Base-by-base conservation (phyloP, 1,139 yeast species). In the Geotrichum fermentans region DNA sequence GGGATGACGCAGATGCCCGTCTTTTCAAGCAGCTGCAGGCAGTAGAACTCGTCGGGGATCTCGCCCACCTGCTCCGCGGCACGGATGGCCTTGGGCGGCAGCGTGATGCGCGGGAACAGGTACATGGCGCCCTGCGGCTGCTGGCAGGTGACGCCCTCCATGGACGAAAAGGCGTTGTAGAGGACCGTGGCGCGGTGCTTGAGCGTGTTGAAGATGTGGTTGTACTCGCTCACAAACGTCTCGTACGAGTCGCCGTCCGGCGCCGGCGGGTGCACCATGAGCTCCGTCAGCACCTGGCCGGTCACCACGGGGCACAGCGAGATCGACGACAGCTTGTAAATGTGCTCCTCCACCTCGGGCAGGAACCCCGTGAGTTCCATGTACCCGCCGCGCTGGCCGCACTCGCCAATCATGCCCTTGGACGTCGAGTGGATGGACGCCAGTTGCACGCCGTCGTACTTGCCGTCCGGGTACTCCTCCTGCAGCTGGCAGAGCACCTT, bases 1-100 rank as follows among this genome's bases (percentile, higher is more conserved):
- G 98, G 97, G 54, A 92, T 95, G 49, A 95, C 88, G 69, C 98
- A 94, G 55, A 92, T 89, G 59, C 98, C 99, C n/a, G 98, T 89
- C 49, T 69, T 67, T 58, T 90, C 92, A 57, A 92, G 74, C 53
- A 92, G 71, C 58, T 83, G 82, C 64, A 83, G 74, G 67, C 97
- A 89, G 71, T 92, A 94, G 56, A 85, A 77, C 63, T 86, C 96
- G 66, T 94, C 98, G 34, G 90, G 81, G 7, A 57, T 55, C 43
- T 78, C 74, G 24, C 78, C 79, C 32, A 68, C 64, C 46, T 73
- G 72, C 42, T 70, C 69, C 26, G 97, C 95, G 43, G 74, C 75
- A 18, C 72, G 73, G 47, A 79, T 73, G 20, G 90, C 88, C 58
- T 75, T 76, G 20, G 72, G 70, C 18, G 87, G 80, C 48, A 94